Conservation (phyloP, 768 basidiomycete genomes). For the Lactarius evosmus region DNA sequence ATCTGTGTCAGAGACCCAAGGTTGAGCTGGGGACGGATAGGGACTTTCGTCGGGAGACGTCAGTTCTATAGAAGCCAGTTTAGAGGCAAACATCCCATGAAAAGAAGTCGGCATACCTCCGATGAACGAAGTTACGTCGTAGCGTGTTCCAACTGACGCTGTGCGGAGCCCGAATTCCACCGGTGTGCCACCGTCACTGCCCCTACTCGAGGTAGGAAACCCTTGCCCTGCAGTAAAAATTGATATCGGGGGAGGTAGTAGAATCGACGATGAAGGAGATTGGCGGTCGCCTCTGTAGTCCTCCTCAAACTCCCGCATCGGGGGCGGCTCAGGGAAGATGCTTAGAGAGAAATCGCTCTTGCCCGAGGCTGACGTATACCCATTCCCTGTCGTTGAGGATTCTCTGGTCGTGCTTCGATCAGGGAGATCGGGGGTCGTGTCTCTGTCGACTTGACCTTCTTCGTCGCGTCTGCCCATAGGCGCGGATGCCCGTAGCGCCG, state of each 20-base stretch:
- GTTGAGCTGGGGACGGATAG: neutral
- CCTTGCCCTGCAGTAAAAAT: slow-evolving; percentile 30
- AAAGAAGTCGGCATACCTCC: slow-evolving; percentile 38
- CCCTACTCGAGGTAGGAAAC: slow-evolving; percentile 26
- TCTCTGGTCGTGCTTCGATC: slow-evolving; percentile 9
- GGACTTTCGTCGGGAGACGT: slow-evolving; percentile 32
- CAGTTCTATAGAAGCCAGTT: slow-evolving; percentile 33
- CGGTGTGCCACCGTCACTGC: slow-evolving; percentile 1
- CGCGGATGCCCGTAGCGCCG: slow-evolving; percentile 47
- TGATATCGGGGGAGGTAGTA: slow-evolving; percentile 31
- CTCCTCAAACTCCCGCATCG: slow-evolving; percentile 20
- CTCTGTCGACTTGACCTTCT: neutral
- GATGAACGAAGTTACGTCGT: slow-evolving; percentile 76
- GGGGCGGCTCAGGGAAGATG: slow-evolving; percentile 64
- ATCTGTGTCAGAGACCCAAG: slow-evolving; percentile 7
- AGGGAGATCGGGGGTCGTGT: neutral
- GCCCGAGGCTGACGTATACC: slow-evolving; percentile 27
- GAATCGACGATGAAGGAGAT: neutral
- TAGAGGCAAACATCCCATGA: neutral
- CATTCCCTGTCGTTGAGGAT: slow-evolving; percentile 17
- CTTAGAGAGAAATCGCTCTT: slow-evolving; percentile 65
- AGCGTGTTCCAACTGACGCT: slow-evolving; percentile 52
- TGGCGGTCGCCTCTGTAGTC: neutral
- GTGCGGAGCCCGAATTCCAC: slow-evolving; percentile 27
- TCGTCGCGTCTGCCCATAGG: neutral